phyloP scores from a whole-genome alignment of 2,329 filamentous ascomycete species.

The Ceratocystis eucalypticola region DNA sequence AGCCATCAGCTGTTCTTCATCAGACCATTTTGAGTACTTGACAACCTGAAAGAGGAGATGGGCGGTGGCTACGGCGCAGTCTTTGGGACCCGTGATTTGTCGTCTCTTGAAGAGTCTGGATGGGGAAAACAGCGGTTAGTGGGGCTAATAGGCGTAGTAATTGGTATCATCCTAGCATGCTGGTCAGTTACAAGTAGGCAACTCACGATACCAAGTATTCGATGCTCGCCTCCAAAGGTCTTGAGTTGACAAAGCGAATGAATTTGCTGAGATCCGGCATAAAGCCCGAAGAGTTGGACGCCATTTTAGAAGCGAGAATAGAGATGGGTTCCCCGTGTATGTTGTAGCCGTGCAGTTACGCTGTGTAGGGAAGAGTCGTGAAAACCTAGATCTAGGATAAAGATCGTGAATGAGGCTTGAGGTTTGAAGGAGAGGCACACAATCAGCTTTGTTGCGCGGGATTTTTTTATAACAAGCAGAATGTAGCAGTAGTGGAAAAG shows the following conservation, averaged over 20 bases:
- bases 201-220: constrained; percentile 71
- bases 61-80: constrained; percentile 82
- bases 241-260: constrained; percentile 63
- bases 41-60: constrained; percentile 81
- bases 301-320: not conserved
- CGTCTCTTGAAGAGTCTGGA: constrained; percentile 71
- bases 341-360: too few species aligned
- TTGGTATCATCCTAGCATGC: not conserved
- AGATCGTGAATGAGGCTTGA: too few species aligned
- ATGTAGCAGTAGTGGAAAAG: too few species aligned
- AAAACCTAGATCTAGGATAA: too few species aligned
- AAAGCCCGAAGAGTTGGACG: constrained; percentile 20
- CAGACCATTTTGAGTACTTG: constrained; percentile 62
- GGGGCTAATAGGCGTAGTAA: not conserved
- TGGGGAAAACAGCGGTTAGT: not conserved
- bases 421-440: too few species aligned
- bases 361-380: too few species aligned
- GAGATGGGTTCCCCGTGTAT: too few species aligned
- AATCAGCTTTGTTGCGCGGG: too few species aligned
- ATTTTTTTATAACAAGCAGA: too few species aligned
- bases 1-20: constrained; percentile 65
- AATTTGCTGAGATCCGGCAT: constrained; percentile 67
- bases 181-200: not conserved
- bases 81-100: constrained; percentile 76
- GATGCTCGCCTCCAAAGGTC: constrained; percentile 65